These are phyloP conservation scores for Beauveria rudraprayagi DNA, from an alignment of 2,329 filamentous ascomycete species.

Conservation along the genomic window DNA sequence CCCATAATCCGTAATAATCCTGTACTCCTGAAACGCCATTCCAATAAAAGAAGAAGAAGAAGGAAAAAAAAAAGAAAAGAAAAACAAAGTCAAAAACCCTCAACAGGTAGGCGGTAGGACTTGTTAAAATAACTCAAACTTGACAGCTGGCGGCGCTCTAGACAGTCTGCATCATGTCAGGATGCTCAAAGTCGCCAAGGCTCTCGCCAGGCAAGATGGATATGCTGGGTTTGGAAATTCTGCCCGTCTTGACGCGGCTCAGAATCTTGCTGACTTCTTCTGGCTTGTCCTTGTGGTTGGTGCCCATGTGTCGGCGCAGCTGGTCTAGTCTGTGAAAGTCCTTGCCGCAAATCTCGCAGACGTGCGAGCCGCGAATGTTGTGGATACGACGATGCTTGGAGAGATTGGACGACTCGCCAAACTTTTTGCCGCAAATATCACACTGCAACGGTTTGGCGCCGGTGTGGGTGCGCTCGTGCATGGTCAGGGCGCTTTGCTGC, in stretches of 20 bases:
- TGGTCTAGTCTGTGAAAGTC: conserved; percentile 54
- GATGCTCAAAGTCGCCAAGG: neutral
- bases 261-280: conserved; percentile 16
- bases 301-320: conserved; percentile 43
- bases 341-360: conserved; percentile 46
- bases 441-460: conserved; percentile 55
- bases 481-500: conserved; percentile 61
- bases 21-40: neutral
- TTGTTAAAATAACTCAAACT: neutral
- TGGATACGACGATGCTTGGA: conserved; percentile 59
- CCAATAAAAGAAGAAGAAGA: neutral
- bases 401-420: conserved; percentile 58
- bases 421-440: conserved; percentile 48
- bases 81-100: neutral
- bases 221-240: conserved; percentile 5
- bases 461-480: conserved; percentile 59
- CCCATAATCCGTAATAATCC: neutral
- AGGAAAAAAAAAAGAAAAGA: too few species aligned
- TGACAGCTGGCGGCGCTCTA: neutral
- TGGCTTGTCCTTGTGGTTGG: conserved; percentile 25
- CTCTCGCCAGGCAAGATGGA: neutral
- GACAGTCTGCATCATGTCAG: neutral
- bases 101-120: neutral
- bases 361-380: conserved; percentile 41
- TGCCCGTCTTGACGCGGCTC: conserved; percentile 11